A percentile compares a stretch with the other conserved stretches of the same genome.
phyloP scores from a whole-genome alignment of 257 asterid genomes.

The Orobanche coerulescens region DNA sequence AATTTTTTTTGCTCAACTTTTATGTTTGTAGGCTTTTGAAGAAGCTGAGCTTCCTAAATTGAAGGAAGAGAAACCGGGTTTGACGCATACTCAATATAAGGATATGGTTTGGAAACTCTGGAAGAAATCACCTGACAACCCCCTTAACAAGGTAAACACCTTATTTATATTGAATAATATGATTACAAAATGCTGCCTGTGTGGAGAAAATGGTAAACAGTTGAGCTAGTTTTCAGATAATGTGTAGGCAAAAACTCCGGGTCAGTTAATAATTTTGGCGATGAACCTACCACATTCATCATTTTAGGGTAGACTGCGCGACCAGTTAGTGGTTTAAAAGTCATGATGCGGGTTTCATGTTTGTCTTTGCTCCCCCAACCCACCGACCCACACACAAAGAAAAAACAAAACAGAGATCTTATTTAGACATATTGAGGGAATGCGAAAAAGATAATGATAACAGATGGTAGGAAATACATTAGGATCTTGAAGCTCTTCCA shows the following conservation, averaged over 20 bases:
- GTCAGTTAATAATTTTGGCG: not conserved
- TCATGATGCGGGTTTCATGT: not conserved
- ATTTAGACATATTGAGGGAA: not conserved
- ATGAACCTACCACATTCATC: not conserved
- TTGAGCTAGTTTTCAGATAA: not conserved
- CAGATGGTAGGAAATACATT: not conserved
- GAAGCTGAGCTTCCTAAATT: conserved; percentile 54
- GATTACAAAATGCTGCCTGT: not conserved
- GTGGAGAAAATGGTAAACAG: not conserved
- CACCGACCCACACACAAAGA: too few species aligned
- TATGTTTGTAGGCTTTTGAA: conserved; percentile 45
- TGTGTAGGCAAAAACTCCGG: not conserved
- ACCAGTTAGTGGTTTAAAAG: not conserved
- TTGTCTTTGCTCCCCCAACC: too few species aligned
- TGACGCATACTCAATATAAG: conserved; percentile 53
- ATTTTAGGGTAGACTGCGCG: not conserved
- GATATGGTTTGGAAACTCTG: conserved; percentile 96
- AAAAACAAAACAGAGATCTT: too few species aligned
- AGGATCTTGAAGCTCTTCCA: not conserved
- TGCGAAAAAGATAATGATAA: not conserved
- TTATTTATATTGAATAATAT: not conserved
- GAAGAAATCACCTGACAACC: conserved; percentile 94
- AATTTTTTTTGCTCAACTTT: not conserved
- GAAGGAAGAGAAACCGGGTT: conserved; percentile 52
- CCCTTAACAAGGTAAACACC: conserved; percentile 66